phyloP scores from a whole-genome alignment of 2,329 filamentous ascomycete species.

The Botryosphaeria dothidea region DNA sequence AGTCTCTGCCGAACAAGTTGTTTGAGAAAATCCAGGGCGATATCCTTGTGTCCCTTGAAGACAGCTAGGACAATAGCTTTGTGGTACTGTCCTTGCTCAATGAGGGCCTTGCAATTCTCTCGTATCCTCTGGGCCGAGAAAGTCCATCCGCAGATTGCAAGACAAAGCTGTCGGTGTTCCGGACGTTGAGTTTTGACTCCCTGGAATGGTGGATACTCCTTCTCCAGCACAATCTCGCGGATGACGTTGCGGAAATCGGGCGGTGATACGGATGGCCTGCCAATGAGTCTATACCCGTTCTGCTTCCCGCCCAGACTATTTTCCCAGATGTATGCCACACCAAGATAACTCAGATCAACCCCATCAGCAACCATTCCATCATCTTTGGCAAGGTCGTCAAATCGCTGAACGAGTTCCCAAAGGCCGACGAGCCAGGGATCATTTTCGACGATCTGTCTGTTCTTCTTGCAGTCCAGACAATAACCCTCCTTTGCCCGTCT shows the following conservation, averaged over 20 bases:
- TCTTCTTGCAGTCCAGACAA: conserved; percentile 61
- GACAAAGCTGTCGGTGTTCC: conserved; percentile 71
- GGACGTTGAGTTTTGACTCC: conserved; percentile 65
- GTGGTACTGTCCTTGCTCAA: conserved; percentile 62
- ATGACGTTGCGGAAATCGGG: conserved; percentile 59
- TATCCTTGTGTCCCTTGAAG: conserved; percentile 68
- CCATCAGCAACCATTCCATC: conserved; percentile 70
- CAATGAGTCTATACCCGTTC: conserved; percentile 33
- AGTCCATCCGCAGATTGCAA: conserved; percentile 74
- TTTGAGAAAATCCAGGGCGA: conserved; percentile 70
- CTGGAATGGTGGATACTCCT: conserved; percentile 63
- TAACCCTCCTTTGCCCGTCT: conserved; percentile 59
- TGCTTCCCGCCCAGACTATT: conserved; percentile 61
- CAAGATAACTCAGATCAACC: conserved; percentile 74
- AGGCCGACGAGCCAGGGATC: conserved; percentile 74
- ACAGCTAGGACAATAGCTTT: conserved; percentile 76
- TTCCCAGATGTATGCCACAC: conserved; percentile 71
- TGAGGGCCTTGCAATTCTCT: conserved; percentile 51
- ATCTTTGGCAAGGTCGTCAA: conserved; percentile 63
- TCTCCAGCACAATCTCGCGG: conserved; percentile 63
- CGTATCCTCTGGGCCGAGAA: conserved; percentile 55
- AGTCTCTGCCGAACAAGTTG: conserved; percentile 67
- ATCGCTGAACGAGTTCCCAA: conserved; percentile 76
- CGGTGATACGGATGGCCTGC: conserved; percentile 46
- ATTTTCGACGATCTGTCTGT: conserved; percentile 67